Percentiles rank a stretch among this genome's conserved stretches.
Conservation (phyloP, 2,329 filamentous ascomycete genomes). For the Fusarium sp. region DNA sequence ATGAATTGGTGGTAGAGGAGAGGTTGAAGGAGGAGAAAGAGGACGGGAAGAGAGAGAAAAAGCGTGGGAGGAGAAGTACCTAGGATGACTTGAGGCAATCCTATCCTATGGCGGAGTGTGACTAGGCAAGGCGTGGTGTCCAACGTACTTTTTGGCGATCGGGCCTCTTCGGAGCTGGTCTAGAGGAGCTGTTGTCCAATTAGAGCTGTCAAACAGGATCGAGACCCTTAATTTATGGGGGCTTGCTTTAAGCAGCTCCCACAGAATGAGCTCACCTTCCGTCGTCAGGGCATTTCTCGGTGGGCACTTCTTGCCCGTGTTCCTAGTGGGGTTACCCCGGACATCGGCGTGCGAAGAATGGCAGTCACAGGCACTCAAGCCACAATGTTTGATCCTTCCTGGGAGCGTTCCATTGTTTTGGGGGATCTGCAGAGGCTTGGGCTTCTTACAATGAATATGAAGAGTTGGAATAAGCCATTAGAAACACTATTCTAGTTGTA, state of each 20-base stretch:
- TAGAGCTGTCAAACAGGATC: conserved; percentile 10
- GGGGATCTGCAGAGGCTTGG: background rate
- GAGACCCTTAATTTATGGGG: conserved; percentile 36
- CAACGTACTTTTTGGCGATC: conserved; percentile 35
- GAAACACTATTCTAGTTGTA: background rate
- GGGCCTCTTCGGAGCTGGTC: conserved; percentile 40
- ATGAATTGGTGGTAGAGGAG: conserved; percentile 18
- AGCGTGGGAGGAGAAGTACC: conserved; percentile 14
- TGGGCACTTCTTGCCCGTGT: conserved; percentile 22
- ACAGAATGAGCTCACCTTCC: conserved; percentile 35
- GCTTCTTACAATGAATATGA: background rate
- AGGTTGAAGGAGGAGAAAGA: conserved; percentile 28
- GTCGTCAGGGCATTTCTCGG: conserved; percentile 22
- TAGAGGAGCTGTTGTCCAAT: conserved; percentile 33
- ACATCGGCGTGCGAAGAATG: conserved; percentile 42
- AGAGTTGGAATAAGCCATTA: too few relatives aligned
- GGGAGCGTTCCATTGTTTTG: background rate
- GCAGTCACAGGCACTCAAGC: conserved; percentile 20
- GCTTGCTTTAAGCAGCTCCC: conserved; percentile 14
- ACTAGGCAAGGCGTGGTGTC: conserved; percentile 38
- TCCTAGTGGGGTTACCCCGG: conserved; percentile 44
- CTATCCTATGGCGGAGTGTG: conserved; percentile 42
- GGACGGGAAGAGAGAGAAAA: conserved; percentile 19
- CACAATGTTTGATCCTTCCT: conserved; percentile 1
- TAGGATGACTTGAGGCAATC: conserved; percentile 38